These are phyloP conservation scores for Venturia carpophila DNA, from an alignment of 2,329 filamentous ascomycete species.

Conservation along the genomic window DNA sequence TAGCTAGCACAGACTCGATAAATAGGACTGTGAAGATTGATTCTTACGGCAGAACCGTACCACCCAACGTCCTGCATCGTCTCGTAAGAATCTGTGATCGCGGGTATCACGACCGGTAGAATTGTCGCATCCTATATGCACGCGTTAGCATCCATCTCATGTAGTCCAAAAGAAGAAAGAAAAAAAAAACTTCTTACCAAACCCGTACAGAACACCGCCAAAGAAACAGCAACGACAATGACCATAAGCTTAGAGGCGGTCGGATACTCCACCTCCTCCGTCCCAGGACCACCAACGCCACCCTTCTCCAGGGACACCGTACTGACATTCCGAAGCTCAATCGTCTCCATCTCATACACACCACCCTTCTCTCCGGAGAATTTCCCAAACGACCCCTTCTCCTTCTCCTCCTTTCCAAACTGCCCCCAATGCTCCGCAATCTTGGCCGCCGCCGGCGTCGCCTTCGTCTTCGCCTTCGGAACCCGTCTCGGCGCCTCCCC, in stretches of 20 bases:
- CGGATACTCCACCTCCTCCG: background rate
- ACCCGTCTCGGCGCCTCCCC: background rate
- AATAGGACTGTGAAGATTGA: background rate
- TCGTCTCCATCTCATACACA: background rate
- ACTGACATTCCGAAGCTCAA: background rate
- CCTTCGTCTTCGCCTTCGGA: background rate
- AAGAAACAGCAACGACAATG: background rate
- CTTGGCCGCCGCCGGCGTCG: background rate
- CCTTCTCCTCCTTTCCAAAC: background rate
- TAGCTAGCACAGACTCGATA: too few relatives aligned
- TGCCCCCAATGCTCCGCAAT: background rate
- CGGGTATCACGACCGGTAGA: conserved; percentile 41
- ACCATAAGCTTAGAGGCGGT: background rate
- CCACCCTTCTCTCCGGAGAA: background rate
- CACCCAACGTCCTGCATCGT: conserved; percentile 16
- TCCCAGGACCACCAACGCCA: background rate
- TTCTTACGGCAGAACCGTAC: conserved; percentile 17
- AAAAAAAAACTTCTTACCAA: background rate
- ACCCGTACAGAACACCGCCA: background rate
- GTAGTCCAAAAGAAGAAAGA: too few relatives aligned
- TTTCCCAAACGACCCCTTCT: background rate
- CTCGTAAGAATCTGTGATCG: conserved; percentile 24
- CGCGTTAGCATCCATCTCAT: background rate
- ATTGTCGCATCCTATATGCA: conserved; percentile 23
- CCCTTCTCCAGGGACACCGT: background rate